Evolutionary conservation across 495 filamentous ascomycete genomes (phyloP).

Genomic region (Talaromyces borbonicus): DNA sequence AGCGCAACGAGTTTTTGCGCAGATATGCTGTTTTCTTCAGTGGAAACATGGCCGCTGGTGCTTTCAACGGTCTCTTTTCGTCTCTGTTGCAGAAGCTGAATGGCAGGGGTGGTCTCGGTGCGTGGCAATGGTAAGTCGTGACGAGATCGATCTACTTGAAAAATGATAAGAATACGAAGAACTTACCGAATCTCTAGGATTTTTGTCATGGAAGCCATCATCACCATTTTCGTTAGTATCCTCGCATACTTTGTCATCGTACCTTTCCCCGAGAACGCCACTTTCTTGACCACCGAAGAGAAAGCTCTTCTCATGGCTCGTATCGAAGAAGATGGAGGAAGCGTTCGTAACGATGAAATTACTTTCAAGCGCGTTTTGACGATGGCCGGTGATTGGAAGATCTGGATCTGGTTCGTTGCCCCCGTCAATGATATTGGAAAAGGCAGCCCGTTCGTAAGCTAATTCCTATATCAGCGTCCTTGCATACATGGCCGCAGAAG

Average conservation of each 20-base stretch:
- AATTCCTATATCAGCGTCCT: constrained; percentile 5
- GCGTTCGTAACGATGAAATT: constrained; percentile 27
- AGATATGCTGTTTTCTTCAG: constrained; percentile 48
- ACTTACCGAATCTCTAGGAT: constrained; percentile 8
- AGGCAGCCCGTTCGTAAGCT: neutral
- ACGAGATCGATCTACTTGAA: no score
- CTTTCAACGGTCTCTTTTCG: constrained; percentile 48
- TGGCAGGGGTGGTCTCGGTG: constrained; percentile 27
- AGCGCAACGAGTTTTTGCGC: constrained; percentile 45
- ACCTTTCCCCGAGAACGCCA: constrained; percentile 40
- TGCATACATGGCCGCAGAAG: constrained; percentile 14
- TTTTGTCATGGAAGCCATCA: constrained; percentile 31
- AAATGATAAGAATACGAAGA: neutral
- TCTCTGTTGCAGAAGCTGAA: constrained; percentile 41
- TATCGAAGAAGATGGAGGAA: constrained; percentile 29
- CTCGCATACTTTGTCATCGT: constrained; percentile 40
- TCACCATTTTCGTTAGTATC: constrained; percentile 33
- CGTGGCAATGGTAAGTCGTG: constrained; percentile 20
- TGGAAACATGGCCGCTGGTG: constrained; percentile 43
- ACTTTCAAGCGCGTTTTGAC: constrained; percentile 24
- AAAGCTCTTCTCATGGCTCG: constrained; percentile 31
- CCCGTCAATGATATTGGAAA: neutral
- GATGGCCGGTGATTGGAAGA: constrained; percentile 39
- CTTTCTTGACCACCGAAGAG: constrained; percentile 36
- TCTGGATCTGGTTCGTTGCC: constrained; percentile 27